Conservation (phyloP, 1,284 basidiomycete species). For the Cryptococcus sp. region DNA sequence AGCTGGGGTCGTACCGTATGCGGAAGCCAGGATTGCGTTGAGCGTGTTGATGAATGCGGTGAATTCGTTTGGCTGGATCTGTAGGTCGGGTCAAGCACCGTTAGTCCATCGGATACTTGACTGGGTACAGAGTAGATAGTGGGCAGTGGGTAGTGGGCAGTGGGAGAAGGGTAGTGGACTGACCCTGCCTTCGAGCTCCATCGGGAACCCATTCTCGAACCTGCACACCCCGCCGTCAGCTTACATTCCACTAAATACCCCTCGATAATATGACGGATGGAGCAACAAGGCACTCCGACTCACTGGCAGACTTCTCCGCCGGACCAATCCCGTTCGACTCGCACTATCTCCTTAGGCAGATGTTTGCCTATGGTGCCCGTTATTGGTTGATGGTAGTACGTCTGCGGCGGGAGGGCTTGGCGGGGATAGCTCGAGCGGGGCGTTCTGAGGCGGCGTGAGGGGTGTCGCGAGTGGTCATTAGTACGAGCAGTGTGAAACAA, state of each 20-base stretch:
- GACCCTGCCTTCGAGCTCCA: slow-evolving; percentile 56
- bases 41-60: slow-evolving; percentile 50
- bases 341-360: slow-evolving; percentile 52
- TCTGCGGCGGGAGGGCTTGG: slow-evolving; percentile 14
- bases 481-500: too few species aligned
- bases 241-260: background rate
- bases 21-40: slow-evolving; percentile 50
- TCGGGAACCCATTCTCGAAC: slow-evolving; percentile 53
- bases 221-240: slow-evolving; percentile 20
- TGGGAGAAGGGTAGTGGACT: slow-evolving; percentile 6
- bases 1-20: slow-evolving; percentile 51
- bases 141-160: background rate
- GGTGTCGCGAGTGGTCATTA: too few species aligned
- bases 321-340: slow-evolving; percentile 56
- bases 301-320: slow-evolving; percentile 54
- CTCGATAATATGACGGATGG: background rate
- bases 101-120: too few species aligned
- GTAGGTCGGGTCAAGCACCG: slow-evolving; percentile 1
- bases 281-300: slow-evolving; percentile 12
- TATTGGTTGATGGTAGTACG: slow-evolving; percentile 18
- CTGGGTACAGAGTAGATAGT: too few species aligned
- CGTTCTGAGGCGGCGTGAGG: background rate
- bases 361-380: slow-evolving; percentile 41
- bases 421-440: slow-evolving; percentile 23
- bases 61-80: slow-evolving; percentile 52